Evolutionary conservation across 2,329 filamentous ascomycete species (phyloP), one percentile per base, ranked within the genome.

Genomic region (Fusarium protoensiforme): DNA sequence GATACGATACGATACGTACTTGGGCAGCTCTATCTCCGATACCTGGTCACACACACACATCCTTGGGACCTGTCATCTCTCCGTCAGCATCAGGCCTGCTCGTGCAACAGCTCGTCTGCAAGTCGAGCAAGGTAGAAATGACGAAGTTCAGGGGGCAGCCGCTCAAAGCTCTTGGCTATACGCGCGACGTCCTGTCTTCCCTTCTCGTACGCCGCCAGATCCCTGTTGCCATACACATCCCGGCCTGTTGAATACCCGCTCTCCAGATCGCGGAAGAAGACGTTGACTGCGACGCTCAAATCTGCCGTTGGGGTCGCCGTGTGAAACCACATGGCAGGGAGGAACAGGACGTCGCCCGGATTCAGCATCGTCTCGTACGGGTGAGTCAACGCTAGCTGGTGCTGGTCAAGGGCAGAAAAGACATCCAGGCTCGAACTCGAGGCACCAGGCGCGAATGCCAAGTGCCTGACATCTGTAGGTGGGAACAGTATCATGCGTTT

Each of bases 201-300:
- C 77, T 93, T 94, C 80, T 97, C 94, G 79, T 97, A 97, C 2
- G 92, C 93, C 41, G 92, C 92, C 58, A 98, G 81, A 81, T 98
- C 95, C 41, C 94, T 87, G 79, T 97, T 98, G 2, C 94, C 95
- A 79, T 98, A 98, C 0, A 97, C 92, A 80, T 98, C 95, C 73
- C 91, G 89, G 1, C 95, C 94, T 1, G 87, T 81, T 1, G 94
- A 91, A 80, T 96, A 96, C 1, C 89, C 90, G 4, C 80, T 84
- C 4, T 90, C 84, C 11, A 96, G 84, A 69, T 91, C 92, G 48
- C 91, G 90, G 83, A 97, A 98, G 84, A 98, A 98, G 31, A 96
- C 89, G 79, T 98, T 98, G n/a, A 98, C 91, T 1, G 94, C 94
- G 9, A 97, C 86, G 75, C 93, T 95, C 68, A 90, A 80, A 51